A percentile compares a stretch with the other conserved stretches of the same genome.
phyloP scores from a whole-genome alignment of 495 filamentous ascomycete genomes.

The Tuber magnatum region DNA sequence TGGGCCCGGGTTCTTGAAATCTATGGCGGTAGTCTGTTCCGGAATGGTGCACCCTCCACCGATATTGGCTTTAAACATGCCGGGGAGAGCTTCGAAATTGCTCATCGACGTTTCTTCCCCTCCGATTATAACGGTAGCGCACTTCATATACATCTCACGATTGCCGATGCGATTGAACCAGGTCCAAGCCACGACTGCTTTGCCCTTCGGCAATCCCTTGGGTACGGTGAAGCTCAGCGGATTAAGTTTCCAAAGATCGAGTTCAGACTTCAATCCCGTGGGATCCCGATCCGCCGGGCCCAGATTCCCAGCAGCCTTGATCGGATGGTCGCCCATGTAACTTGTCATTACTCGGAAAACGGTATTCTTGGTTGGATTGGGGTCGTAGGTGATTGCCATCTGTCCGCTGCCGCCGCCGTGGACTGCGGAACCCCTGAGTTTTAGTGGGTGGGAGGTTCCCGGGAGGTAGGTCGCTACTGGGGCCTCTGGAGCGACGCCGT shows the following conservation, averaged over 20 bases:
- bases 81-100: slow-evolving; percentile 50
- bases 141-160: slow-evolving; percentile 93
- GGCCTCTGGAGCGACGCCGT: slow-evolving; percentile 40
- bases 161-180: slow-evolving; percentile 88
- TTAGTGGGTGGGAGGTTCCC: slow-evolving; percentile 50
- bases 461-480: slow-evolving; percentile 43
- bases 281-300: slow-evolving; percentile 46
- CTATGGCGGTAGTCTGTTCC: slow-evolving; percentile 6
- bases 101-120: slow-evolving; percentile 44
- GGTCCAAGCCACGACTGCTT: slow-evolving; percentile 64
- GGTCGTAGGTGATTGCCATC: slow-evolving; percentile 68
- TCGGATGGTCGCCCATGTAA: slow-evolving; percentile 75
- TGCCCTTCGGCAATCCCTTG: slow-evolving; percentile 50
- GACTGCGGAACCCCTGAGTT: slow-evolving; percentile 55
- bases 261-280: slow-evolving; percentile 17
- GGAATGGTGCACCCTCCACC: slow-evolving; percentile 31
- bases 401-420: slow-evolving; percentile 84
- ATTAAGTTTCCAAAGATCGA: slow-evolving; percentile 26
- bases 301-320: slow-evolving; percentile 43
- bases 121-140: slow-evolving; percentile 54
- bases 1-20: slow-evolving; percentile 13
- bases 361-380: slow-evolving; percentile 50
- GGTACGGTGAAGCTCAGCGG: slow-evolving; percentile 52
- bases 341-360: slow-evolving; percentile 31
- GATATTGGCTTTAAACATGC: slow-evolving; percentile 75